Evolutionary conservation across 179 eudicot genomes (phyloP).

Genomic region (Spinacia oleracea): DNA sequence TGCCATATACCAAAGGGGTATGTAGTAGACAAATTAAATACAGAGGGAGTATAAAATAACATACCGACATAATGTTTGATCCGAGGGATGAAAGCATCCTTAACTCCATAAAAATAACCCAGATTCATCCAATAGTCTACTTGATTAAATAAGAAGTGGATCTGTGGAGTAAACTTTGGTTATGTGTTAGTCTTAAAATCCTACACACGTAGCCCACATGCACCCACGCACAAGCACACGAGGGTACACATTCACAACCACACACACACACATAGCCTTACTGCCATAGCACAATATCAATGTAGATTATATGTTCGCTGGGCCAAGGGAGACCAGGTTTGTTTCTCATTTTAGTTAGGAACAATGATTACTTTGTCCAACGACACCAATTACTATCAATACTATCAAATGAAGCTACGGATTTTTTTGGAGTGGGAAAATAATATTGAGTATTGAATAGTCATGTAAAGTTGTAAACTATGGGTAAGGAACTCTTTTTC

Average conservation of each 20-base stretch:
- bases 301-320: not conserved
- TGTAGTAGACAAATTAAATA: too few relatives aligned
- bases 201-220: too few relatives aligned
- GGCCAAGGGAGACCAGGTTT: not conserved
- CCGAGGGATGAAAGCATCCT: not conserved
- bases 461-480: too few relatives aligned
- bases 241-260: too few relatives aligned
- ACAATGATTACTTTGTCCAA: not conserved
- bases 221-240: too few relatives aligned
- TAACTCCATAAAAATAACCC: not conserved
- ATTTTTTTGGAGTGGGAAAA: too few relatives aligned
- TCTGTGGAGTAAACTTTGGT: not conserved
- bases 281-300: not conserved
- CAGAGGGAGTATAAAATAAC: not conserved
- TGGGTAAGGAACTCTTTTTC: too few relatives aligned
- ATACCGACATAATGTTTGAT: not conserved
- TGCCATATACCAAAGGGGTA: too few relatives aligned
- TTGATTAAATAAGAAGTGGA: not conserved
- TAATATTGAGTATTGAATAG: too few relatives aligned
- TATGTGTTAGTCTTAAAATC: too few relatives aligned
- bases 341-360: not conserved
- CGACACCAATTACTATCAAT: not conserved
- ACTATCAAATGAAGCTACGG: too few relatives aligned
- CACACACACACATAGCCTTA: not conserved
- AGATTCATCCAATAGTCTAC: not conserved